Conservation (phyloP, 192 early-diverging fungal genomes). For the Gigaspora rosea region DNA sequence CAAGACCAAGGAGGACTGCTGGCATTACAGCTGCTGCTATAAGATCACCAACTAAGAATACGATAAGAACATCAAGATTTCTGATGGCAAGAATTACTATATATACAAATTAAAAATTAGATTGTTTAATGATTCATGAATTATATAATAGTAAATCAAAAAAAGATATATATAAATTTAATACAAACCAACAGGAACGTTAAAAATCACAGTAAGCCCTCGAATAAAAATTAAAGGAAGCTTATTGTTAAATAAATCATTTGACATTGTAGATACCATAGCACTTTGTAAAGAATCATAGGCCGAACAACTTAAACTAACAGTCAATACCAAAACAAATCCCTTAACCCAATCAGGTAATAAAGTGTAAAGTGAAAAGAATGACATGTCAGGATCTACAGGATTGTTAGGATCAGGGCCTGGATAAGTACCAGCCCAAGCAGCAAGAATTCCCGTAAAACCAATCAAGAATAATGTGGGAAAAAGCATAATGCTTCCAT, state of each 20-base stretch:
- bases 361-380: conserved; percentile 57
- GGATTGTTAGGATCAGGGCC: conserved; percentile 35
- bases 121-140: neutral
- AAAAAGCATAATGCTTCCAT: conserved; percentile 57
- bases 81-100: conserved; percentile 46
- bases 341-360: conserved; percentile 58
- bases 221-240: conserved; percentile 24
- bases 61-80: conserved; percentile 53
- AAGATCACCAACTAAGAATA: conserved; percentile 57
- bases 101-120: neutral
- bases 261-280: conserved; percentile 58
- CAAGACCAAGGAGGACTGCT: conserved; percentile 51
- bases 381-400: conserved; percentile 50
- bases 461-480: conserved; percentile 51
- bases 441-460: conserved; percentile 60
- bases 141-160: conserved; percentile 2
- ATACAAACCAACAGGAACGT: conserved; percentile 45
- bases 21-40: conserved; percentile 55
- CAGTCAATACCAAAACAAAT: conserved; percentile 55
- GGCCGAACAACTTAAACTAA: conserved; percentile 62
- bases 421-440: conserved; percentile 60
- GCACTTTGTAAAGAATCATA: conserved; percentile 66
- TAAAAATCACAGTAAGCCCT: conserved; percentile 37
- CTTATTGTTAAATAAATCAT: conserved; percentile 42
- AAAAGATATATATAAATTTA: too few species aligned